Percentiles rank a stretch among this genome's conserved stretches.
Evolutionary conservation across 2,329 filamentous ascomycete genomes (phyloP).

Genomic region (Fusarium sp.): DNA sequence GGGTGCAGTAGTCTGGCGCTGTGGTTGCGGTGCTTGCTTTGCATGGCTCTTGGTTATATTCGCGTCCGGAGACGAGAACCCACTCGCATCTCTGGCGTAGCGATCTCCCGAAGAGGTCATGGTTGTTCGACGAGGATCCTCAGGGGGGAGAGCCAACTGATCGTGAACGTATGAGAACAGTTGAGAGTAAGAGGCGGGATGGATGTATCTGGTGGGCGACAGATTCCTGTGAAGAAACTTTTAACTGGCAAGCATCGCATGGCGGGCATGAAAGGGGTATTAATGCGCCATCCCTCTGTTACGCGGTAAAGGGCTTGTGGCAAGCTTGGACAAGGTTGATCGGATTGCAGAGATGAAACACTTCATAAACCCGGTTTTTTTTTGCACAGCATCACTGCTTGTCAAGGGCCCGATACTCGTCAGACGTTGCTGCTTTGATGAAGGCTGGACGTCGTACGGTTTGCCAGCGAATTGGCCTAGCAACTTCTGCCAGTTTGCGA

Average conservation of each 20-base stretch:
- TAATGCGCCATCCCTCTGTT: background rate
- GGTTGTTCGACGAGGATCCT: background rate
- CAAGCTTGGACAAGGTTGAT: constrained; percentile 3
- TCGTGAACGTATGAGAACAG: background rate
- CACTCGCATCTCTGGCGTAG: background rate
- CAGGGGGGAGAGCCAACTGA: background rate
- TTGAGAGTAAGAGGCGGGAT: background rate
- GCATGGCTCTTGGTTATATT: background rate
- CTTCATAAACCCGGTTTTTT: background rate
- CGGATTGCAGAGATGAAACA: constrained; percentile 3
- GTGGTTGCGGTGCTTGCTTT: background rate
- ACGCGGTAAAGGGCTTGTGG: background rate
- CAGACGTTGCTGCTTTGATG: background rate
- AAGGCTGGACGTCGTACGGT: background rate
- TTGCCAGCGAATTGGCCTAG: background rate
- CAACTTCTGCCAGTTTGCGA: constrained; percentile 14
- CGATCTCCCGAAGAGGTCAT: background rate
- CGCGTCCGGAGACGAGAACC: background rate
- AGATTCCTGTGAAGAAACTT: background rate
- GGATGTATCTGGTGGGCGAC: too few species aligned
- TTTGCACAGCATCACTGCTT: background rate
- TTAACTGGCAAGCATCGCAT: background rate
- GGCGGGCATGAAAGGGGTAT: background rate
- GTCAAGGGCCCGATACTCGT: background rate
- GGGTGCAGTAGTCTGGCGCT: background rate